Evolutionary conservation across 306 rosid genomes (phyloP).

Genomic region (Rosa chinensis): DNA sequence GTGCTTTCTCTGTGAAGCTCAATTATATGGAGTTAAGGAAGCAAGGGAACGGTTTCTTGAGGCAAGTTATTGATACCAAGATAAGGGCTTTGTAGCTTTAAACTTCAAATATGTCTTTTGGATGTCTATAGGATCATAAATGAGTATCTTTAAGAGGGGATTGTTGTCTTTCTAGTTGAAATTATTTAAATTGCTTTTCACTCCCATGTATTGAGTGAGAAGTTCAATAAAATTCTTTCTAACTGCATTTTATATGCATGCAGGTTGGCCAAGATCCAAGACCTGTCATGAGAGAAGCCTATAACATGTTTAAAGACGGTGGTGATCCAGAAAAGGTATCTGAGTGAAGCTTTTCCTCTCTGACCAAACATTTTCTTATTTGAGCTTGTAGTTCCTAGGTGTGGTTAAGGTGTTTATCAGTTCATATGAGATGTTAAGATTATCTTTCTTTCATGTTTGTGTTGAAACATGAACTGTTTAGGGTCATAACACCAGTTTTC

Average conservation of each 20-base stretch:
- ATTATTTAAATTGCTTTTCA: neutral
- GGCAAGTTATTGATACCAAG: slow-evolving; percentile 37
- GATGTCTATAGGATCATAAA: neutral
- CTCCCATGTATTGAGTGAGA: neutral
- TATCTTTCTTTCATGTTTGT: no score
- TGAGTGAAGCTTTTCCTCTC: slow-evolving; percentile 14
- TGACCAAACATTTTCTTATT: slow-evolving; percentile 3
- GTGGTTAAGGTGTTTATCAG: no score
- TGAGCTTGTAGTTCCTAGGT: no score
- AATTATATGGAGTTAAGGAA: slow-evolving; percentile 69
- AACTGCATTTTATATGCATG: slow-evolving; percentile 27
- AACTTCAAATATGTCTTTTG: neutral
- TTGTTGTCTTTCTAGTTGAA: neutral
- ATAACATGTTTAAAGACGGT: slow-evolving; percentile 78
- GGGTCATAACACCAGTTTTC: no score
- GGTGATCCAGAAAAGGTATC: slow-evolving; percentile 83
- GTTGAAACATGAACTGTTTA: no score
- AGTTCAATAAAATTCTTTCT: neutral
- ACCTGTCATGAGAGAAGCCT: slow-evolving; percentile 79
- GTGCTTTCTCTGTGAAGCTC: slow-evolving; percentile 96
- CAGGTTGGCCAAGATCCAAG: slow-evolving; percentile 85
- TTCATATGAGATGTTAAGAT: no score
- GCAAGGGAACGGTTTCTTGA: slow-evolving; percentile 78
- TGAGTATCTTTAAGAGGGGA: neutral
- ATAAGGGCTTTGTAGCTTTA: neutral